These are phyloP conservation scores for Cytospora paraplurivora DNA, from an alignment of 2,329 filamentous ascomycete species.

Conservation along the genomic window DNA sequence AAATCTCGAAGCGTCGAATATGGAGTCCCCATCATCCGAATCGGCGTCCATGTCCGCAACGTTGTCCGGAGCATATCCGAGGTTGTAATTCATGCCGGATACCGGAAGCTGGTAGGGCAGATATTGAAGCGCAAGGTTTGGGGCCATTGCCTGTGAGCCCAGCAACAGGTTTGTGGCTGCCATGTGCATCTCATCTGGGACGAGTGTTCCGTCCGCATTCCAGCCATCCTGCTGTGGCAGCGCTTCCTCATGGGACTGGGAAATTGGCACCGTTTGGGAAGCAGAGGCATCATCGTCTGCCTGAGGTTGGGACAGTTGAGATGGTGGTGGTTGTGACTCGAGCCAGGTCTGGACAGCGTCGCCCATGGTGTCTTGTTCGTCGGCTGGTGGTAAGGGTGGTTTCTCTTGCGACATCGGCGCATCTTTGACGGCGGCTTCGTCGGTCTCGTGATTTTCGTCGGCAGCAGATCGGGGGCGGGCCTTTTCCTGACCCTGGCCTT, in stretches of 20 bases:
- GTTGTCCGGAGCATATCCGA: not conserved
- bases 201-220: not conserved
- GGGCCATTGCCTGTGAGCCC: not conserved
- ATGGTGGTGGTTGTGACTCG: not conserved
- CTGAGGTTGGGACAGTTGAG: not conserved
- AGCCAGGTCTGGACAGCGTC: constrained; percentile 11
- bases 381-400: not conserved
- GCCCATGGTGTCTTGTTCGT: not conserved
- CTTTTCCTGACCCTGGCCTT: too few species aligned
- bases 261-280: not conserved
- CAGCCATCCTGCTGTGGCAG: constrained; percentile 1
- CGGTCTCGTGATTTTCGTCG: constrained; percentile 6
- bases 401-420: not conserved
- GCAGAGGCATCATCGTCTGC: not conserved
- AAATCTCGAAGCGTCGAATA: constrained; percentile 11
- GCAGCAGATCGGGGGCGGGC: not conserved
- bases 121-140: not conserved
- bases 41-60: not conserved
- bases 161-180: not conserved
- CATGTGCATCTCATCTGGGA: not conserved
- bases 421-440: not conserved
- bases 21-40: constrained; percentile 6
- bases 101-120: not conserved
- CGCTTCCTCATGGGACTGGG: not conserved
- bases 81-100: not conserved